Conservation (phyloP, 208 protist genomes). For the Porcisia hertigi region DNA sequence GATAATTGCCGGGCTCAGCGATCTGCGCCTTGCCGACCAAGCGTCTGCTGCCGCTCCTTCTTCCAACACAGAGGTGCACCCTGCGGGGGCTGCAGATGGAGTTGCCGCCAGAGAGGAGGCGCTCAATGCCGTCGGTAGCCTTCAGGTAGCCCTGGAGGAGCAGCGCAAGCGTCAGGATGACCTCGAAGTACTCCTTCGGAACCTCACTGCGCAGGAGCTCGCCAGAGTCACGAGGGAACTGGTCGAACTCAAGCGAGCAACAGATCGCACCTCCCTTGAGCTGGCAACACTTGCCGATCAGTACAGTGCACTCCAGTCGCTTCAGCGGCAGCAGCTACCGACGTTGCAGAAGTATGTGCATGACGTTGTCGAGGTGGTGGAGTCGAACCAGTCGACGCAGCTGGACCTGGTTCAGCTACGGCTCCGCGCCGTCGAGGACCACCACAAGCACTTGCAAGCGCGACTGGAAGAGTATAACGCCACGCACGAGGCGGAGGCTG, state of each 20-base stretch:
- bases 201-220: slow-evolving; percentile 6
- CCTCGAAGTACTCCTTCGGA: neutral
- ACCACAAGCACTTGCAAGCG: slow-evolving; percentile 12
- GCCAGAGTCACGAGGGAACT: slow-evolving; percentile 3
- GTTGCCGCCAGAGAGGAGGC: neutral
- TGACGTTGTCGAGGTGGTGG: slow-evolving; percentile 23
- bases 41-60: neutral
- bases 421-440: slow-evolving; percentile 27
- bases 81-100: neutral
- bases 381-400: slow-evolving; percentile 18
- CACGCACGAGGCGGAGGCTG: slow-evolving; percentile 2
- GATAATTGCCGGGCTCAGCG: neutral
- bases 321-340: slow-evolving; percentile 31
- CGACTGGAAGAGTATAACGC: slow-evolving; percentile 16
- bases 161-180: slow-evolving; percentile 2
- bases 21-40: neutral
- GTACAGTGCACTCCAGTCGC: slow-evolving; percentile 12
- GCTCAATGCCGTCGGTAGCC: neutral
- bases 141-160: slow-evolving; percentile 4
- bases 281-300: slow-evolving; percentile 13
- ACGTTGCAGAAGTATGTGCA: slow-evolving; percentile 33
- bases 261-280: neutral
- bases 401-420: slow-evolving; percentile 23
- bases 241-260: slow-evolving; percentile 3
- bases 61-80: neutral